phyloP scores from a whole-genome alignment of 2,329 filamentous ascomycete genomes.

The Teratosphaeria zuluensis region DNA sequence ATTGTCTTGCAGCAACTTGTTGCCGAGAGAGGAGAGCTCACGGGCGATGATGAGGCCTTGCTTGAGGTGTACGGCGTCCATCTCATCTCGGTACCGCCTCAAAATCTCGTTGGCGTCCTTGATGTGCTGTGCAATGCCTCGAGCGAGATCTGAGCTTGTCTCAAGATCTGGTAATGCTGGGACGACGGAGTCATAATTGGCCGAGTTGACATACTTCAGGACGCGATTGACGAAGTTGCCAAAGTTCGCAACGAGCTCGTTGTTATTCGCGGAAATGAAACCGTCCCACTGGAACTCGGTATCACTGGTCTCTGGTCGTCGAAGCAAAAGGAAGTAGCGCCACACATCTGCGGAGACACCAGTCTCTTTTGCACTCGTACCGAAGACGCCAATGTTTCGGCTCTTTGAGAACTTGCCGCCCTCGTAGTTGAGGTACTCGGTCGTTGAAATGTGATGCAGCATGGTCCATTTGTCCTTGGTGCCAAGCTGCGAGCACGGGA shows the following conservation, averaged over 20 bases:
- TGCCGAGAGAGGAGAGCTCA: conserved; percentile 55
- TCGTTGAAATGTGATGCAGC: conserved; percentile 79
- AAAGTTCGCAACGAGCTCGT: conserved; percentile 68
- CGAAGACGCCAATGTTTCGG: conserved; percentile 80
- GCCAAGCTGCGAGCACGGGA: conserved; percentile 78
- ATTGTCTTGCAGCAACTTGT: conserved; percentile 50
- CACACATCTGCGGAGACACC: conserved; percentile 81
- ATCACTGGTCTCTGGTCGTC: conserved; percentile 75
- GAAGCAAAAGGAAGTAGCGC: conserved; percentile 81
- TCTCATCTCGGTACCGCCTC: conserved; percentile 55
- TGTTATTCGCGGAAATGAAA: conserved; percentile 80
- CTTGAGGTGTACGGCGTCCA: conserved; percentile 64
- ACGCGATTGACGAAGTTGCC: conserved; percentile 51
- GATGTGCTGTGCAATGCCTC: conserved; percentile 32
- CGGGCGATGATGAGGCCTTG: conserved; percentile 56
- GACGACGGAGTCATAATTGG: conserved; percentile 41
- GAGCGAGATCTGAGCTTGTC: conserved; percentile 16
- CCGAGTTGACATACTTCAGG: conserved; percentile 60
- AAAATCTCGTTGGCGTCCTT: conserved; percentile 57
- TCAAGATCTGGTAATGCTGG: conserved; percentile 10
- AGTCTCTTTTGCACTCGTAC: conserved; percentile 78
- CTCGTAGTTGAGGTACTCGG: conserved; percentile 84
- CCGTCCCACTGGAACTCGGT: conserved; percentile 83
- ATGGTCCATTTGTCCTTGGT: conserved; percentile 81
- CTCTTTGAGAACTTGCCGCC: conserved; percentile 90